Base-by-base conservation (phyloP, 2,329 filamentous ascomycete species). In the Hypoxylon sp. region DNA sequence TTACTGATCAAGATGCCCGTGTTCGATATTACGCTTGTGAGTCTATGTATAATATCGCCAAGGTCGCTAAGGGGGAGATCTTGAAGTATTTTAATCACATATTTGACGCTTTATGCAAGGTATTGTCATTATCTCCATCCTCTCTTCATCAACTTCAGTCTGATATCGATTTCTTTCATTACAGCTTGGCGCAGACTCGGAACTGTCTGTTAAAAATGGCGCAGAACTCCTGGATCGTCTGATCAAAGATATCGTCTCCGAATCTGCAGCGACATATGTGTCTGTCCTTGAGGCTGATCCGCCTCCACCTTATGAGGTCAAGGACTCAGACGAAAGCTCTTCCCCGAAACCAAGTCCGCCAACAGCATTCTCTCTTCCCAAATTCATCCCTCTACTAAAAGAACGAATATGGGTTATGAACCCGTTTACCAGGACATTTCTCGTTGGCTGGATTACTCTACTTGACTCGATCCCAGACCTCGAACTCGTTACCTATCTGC, bases 41-140 rank as follows among this genome's bases (percentile, higher is more conserved):
- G 83, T 96, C 94, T 79, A 99, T 99, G 96, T 99, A 99, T 82
- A 99, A 99, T 80, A 99, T 99, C 76, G 94, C 96, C 76, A 99
- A 99, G 81, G 96, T 99, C 50, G 96, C 95, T 65, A 99, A 99
- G 81, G 96, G 96, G 37, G 96, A 99, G 80, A 96, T 99, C 19
- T 81, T 99, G 70, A 88, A 96, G 41, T 99, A 97, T 83, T 99
- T 99, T 81, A 99, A 99, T 80, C 92, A 96, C 74, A 96, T 99
- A 69, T 99, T 99, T 76, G 96, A 99, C 81, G 94, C 96, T 21
- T 83, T 99, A 58, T 97, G 94, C 83, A 98, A 97, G 87, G 94
- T 96, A 82, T 68, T 81, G 23, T 27, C 21, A 29, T 11, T 70
- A n/a, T 71, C 63, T 37, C 11, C 19, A 25, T 4, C 23, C 14